Conservation (phyloP, 2,329 filamentous ascomycete species). For the Tolypocladium tundrense region DNA sequence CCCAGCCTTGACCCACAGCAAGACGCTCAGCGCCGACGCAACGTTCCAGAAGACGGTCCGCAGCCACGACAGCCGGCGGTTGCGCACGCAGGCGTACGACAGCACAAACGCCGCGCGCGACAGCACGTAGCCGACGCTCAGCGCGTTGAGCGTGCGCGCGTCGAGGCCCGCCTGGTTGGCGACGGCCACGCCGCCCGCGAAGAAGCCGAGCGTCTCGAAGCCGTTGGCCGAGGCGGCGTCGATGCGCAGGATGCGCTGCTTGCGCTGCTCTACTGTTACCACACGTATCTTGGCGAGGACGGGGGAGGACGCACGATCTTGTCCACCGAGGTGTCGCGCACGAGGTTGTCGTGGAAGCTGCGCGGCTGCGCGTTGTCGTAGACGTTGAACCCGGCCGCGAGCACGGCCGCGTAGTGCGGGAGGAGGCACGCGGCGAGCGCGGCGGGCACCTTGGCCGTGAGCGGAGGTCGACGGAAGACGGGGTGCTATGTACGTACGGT, state of each 20-base stretch:
- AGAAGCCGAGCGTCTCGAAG: constrained; percentile 34
- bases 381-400: constrained; percentile 4
- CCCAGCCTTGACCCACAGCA: constrained; percentile 32
- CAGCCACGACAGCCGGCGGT: constrained; percentile 24
- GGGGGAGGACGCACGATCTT: constrained; percentile 12
- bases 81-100: constrained; percentile 32
- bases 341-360: constrained; percentile 17
- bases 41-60: constrained; percentile 28
- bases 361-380: constrained; percentile 31
- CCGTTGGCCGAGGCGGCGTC: constrained; percentile 38
- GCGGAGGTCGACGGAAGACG: not conserved
- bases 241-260: constrained; percentile 43
- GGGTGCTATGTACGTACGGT: constrained; percentile 4
- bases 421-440: constrained; percentile 5
- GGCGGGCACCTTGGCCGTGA: constrained; percentile 24
- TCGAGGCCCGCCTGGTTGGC: constrained; percentile 32
- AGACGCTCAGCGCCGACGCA: constrained; percentile 20
- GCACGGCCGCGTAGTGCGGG: not conserved
- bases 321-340: constrained; percentile 19
- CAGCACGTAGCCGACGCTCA: constrained; percentile 28
- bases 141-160: constrained; percentile 24
- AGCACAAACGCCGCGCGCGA: constrained; percentile 29
- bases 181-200: constrained; percentile 31
- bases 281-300: not conserved
- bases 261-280: constrained; percentile 22